Evolutionary conservation across 768 basidiomycete genomes (phyloP), one percentile per base, ranked within the genome.

Genomic region (Favolaschia claudopus): DNA sequence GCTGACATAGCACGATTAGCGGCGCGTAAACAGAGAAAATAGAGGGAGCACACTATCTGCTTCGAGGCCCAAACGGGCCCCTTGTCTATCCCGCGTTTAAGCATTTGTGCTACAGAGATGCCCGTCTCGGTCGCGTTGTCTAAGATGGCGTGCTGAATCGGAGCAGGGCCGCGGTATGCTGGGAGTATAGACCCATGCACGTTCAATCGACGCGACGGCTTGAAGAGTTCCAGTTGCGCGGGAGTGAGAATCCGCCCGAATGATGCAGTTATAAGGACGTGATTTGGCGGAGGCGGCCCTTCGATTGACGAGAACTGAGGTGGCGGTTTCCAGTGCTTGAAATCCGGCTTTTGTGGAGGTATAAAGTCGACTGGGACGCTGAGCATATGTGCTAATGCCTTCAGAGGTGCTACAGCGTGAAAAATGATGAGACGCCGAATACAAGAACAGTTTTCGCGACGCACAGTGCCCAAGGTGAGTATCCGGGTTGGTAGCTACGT

Each of bases 151-250:
- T 88, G 90, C 67, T 97, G 95, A 34, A 98, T 92, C 0, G 95
- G 95, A 3, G 94, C 92, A 9, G 95, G 87, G 0, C 95, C 95
- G n/a, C 95, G 87, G 71, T 92, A 95, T 25, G 81, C 78, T 0
- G 95, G 95, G 31, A 98, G 81, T 0, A 94, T 76, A 32, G 95
- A 96, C 0, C 95, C 94, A 67, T 98, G 95, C 7, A 98, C 86
- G 67, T 98, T 97, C 33, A 98, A 77, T 22, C 89, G 78, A 42
- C 85, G 83, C 0, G 72, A 66, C 0, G 78, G 77, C 0, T 75
- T 80, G 67, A 96, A 96, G 36, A 81, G 77, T 14, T 77, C 69
- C 15, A 97, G 83, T 49, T 91, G 76, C 3, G 78, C 67, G 5
- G 77, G 69, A 0, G 92, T 83, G 13, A 98, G 82, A 63, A 96